These are phyloP conservation scores for Testicularia cyperi DNA, from an alignment of 1,284 basidiomycete species.

Conservation along the genomic window DNA sequence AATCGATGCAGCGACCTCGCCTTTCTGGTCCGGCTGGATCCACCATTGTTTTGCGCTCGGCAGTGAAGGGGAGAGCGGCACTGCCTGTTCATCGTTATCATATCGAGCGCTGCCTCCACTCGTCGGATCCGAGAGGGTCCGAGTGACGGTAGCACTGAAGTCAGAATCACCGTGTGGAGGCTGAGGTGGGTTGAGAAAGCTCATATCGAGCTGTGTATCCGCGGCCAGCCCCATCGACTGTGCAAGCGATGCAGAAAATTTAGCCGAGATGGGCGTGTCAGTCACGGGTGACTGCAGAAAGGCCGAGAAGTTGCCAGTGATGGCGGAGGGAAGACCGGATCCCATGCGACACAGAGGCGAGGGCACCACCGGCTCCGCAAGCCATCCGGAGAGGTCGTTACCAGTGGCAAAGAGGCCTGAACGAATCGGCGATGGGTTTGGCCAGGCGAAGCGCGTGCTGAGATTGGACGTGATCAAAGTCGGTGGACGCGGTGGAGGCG, in stretches of 20 bases:
- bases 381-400: slow-evolving; percentile 54
- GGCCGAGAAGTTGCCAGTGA: slow-evolving; percentile 26
- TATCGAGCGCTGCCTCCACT: slow-evolving; percentile 19
- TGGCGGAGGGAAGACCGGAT: slow-evolving; percentile 37
- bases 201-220: slow-evolving; percentile 7
- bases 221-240: slow-evolving; percentile 24
- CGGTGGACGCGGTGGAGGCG: slow-evolving; percentile 25
- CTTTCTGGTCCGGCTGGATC: slow-evolving; percentile 30
- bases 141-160: slow-evolving; percentile 8
- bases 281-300: slow-evolving; percentile 25
- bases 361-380: slow-evolving; percentile 56
- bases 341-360: slow-evolving; percentile 56
- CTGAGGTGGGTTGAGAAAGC: not conserved
- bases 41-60: slow-evolving; percentile 46
- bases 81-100: slow-evolving; percentile 26
- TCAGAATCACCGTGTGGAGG: too few species aligned
- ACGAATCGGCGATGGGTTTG: slow-evolving; percentile 25
- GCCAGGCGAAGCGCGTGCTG: slow-evolving; percentile 22
- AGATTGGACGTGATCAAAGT: slow-evolving; percentile 34
- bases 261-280: slow-evolving; percentile 34
- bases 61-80: slow-evolving; percentile 18
- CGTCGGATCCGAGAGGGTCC: slow-evolving; percentile 15
- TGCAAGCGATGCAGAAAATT: slow-evolving; percentile 30
- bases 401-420: slow-evolving; percentile 15
- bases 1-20: slow-evolving; percentile 35